A percentile compares a stretch with the other conserved stretches of the same genome.
phyloP scores from a whole-genome alignment of 257 asterid genomes.

The Nicotiana attenuata region DNA sequence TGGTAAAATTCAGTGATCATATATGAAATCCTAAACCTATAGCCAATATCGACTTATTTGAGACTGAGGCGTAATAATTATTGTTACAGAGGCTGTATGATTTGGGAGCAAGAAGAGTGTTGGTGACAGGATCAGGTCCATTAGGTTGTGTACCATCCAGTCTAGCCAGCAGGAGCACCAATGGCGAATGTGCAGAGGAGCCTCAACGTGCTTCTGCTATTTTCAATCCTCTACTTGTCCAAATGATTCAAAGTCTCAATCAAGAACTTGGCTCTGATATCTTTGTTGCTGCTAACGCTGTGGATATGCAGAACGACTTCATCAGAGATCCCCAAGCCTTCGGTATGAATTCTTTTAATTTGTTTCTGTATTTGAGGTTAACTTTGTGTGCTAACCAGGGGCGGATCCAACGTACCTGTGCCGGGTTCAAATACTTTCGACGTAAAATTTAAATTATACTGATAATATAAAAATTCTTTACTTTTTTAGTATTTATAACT shows the following conservation, averaged over 20 bases:
- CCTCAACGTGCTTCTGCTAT: constrained; percentile 57
- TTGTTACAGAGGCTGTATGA: constrained; percentile 52
- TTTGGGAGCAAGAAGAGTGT: constrained; percentile 61
- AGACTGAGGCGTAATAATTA: too few relatives aligned
- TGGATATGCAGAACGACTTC: constrained; percentile 53
- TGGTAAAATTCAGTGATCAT: too few relatives aligned
- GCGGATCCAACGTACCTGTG: too few relatives aligned
- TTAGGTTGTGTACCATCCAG: constrained; percentile 87
- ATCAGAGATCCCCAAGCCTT: constrained; percentile 57
- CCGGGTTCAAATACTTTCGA: too few relatives aligned
- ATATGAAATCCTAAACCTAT: too few relatives aligned
- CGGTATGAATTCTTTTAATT: constrained; percentile 33
- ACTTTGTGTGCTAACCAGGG: not conserved
- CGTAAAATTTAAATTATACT: too few relatives aligned
- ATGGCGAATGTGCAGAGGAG: constrained; percentile 65
- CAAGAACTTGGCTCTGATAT: constrained; percentile 40
- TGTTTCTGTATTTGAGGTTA: not conserved
- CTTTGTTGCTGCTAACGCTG: constrained; percentile 67
- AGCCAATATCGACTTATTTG: too few relatives aligned
- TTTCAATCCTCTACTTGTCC: constrained; percentile 62
- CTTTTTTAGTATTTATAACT: too few relatives aligned
- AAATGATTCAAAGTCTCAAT: constrained; percentile 53
- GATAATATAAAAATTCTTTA: too few relatives aligned
- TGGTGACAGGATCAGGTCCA: constrained; percentile 92
- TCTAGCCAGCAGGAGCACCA: constrained; percentile 52